These are phyloP conservation scores for Colletotrichum sp. DNA, from an alignment of 2,329 filamentous ascomycete species.

Conservation along the genomic window DNA sequence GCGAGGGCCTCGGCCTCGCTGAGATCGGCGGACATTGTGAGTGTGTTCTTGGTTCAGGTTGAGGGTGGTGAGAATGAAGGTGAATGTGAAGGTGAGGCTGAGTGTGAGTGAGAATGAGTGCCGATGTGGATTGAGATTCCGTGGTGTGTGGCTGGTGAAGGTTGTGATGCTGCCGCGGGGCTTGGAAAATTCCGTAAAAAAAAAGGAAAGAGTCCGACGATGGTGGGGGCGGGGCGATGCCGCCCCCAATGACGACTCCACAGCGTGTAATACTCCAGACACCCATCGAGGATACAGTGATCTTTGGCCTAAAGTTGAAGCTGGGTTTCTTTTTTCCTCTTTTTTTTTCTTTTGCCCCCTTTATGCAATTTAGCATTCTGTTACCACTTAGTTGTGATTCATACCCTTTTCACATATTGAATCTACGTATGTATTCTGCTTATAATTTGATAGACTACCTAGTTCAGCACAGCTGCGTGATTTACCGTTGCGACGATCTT, in stretches of 20 bases:
- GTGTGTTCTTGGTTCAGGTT: no score
- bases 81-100: neutral
- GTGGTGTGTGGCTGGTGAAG: neutral
- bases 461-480: neutral
- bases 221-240: neutral
- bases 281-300: neutral
- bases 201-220: neutral
- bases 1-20: slow-evolving; percentile 32
- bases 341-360: no score
- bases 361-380: neutral
- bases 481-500: neutral
- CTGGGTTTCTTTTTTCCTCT: rapidly evolving
- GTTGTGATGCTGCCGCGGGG: neutral
- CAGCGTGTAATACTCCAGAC: neutral
- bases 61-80: neutral
- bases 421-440: neutral
- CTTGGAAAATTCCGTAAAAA: neutral
- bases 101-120: neutral
- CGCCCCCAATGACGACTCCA: neutral
- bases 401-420: neutral
- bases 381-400: neutral
- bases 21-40: neutral
- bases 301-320: neutral
- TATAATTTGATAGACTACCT: neutral
- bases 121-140: neutral